Base-by-base conservation (phyloP, 78 protist species). In the Dictyostelium capitatum region DNA sequence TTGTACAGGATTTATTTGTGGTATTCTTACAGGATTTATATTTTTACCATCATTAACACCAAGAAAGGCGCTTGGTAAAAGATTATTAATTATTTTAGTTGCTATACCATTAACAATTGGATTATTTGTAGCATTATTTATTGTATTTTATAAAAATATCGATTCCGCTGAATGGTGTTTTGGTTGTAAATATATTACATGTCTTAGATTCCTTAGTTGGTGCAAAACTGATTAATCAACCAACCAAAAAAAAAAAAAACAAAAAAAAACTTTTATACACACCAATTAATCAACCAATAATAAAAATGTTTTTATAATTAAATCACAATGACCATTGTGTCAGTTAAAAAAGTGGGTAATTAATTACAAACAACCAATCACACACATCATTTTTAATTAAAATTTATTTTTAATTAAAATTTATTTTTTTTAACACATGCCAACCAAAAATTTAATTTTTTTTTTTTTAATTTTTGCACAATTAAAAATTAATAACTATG, bases 101-200 rank as follows among this genome's bases (percentile, higher is more conserved):
- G 83, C 73, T 10, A 80, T 91, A 23, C 89, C 95, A 20, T 8
- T 91, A 6, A 80, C 95, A 17, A 74, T 91, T 10, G 80, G 28
- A 30, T 19, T 74, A 15, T 80, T 81, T 41, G 57, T 82, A 12
- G 80, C 82, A 19, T 51, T 82, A 25, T 82, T 82, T 53, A 74
- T 75, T 48, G 80, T 91, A 65, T 83, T 91, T 53, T 91, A 83
- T 56, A 59, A 69, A 37, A 72, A 50, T 32, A 91, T 83, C 6
- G 80, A 69, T 46, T 50, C 95, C 4, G 50, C 17, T 23, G 51
- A 47, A 11, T 91, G 95, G 95, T 91, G 95, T 57, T 81, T 70
- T 30, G 80, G 75, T 75, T 91, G 95, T 70, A 67, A 73, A 46
- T 72, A 91, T 65, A 51, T 91, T 10, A 91, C 95, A 46, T 91